A percentile compares a stretch with the other conserved stretches of the same genome.
phyloP scores from a whole-genome alignment of 2,329 filamentous ascomycete genomes.

The Aspergillus felis region DNA sequence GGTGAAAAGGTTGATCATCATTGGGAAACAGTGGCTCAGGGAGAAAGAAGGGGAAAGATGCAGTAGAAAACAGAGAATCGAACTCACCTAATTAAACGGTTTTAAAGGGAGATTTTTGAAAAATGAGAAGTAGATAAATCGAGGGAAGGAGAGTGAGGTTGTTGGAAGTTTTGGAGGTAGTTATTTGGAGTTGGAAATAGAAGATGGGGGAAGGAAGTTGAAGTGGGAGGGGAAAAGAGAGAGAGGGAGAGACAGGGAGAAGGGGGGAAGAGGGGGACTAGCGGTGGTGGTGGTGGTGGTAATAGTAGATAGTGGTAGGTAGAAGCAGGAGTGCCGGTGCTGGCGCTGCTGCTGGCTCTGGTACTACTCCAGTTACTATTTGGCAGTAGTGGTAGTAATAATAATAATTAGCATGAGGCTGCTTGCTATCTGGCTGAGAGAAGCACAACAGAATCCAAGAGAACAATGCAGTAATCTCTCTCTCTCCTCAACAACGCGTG shows the following conservation, averaged over 20 bases:
- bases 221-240: conserved; percentile 9
- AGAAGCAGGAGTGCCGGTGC: neutral
- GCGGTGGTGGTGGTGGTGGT: neutral
- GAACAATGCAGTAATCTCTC: neutral
- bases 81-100: neutral
- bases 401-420: neutral
- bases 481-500: neutral
- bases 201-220: conserved; percentile 7
- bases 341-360: neutral
- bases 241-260: conserved; percentile 13
- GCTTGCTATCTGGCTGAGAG: neutral
- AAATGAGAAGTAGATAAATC: neutral
- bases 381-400: neutral
- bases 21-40: neutral
- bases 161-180: conserved; percentile 1
- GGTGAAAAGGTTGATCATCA: neutral
- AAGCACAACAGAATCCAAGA: neutral
- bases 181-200: conserved; percentile 1
- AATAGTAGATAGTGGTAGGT: neutral
- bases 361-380: neutral
- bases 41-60: conserved; percentile 4
- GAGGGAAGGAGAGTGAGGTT: neutral
- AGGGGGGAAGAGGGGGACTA: conserved; percentile 14
- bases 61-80: conserved; percentile 1
- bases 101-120: neutral